These are phyloP conservation scores for Pachysolen tannophilus DNA, from an alignment of 805 yeast genomes.

Conservation along the genomic window DNA sequence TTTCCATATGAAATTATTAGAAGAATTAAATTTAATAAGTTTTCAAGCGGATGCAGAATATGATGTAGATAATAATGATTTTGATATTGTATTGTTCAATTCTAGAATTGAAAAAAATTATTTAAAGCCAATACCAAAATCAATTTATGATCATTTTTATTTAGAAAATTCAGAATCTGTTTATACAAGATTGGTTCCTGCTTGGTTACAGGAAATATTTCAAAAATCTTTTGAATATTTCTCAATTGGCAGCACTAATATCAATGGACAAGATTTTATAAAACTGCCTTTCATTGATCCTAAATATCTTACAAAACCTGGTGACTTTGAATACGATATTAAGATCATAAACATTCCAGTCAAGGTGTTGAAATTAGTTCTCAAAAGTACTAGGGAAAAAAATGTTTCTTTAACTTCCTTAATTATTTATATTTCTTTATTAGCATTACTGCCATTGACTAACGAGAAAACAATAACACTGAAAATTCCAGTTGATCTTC, in stretches of 20 bases:
- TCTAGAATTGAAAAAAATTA: conserved; percentile 9
- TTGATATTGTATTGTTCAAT: conserved; percentile 5
- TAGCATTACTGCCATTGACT: neutral
- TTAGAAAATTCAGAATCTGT: neutral
- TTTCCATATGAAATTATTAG: conserved; percentile 21
- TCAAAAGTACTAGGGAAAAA: neutral
- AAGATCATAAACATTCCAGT: conserved; percentile 1
- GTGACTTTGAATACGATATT: neutral
- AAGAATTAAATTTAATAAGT: conserved; percentile 11
- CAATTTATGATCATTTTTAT: neutral
- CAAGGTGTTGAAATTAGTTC: neutral
- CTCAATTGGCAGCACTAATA: neutral
- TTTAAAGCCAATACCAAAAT: neutral
- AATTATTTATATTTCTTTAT: neutral
- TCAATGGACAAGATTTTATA: neutral
- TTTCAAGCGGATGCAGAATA: no score
- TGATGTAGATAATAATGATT: conserved; percentile 5
- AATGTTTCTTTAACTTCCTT: conserved; percentile 2
- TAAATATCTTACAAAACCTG: neutral
- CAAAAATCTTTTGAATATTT: neutral
- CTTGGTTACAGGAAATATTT: neutral
- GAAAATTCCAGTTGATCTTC: conserved; percentile 1
- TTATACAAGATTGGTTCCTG: neutral
- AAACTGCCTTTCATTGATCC: neutral
- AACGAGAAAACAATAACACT: neutral